Conservation (phyloP, 768 basidiomycete species). For the Tylopilus balloui region DNA sequence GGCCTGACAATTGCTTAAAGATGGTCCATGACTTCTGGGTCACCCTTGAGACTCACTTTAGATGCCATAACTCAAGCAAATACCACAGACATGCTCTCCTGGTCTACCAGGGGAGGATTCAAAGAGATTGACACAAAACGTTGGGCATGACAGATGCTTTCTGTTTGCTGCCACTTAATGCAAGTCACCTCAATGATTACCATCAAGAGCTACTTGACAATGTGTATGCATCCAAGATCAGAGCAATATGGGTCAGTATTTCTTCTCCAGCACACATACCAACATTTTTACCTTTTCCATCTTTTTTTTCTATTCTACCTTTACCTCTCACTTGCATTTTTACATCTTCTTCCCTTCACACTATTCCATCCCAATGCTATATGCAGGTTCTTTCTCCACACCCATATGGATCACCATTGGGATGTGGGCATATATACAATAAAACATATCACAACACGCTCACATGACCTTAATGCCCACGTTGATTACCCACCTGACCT, state of each 20-base stretch:
- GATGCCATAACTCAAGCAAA: not conserved
- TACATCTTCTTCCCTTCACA: no score
- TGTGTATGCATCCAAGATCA: not conserved
- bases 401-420: no score
- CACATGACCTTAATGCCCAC: no score
- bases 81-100: not conserved
- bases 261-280: no score
- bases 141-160: not conserved
- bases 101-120: not conserved
- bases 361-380: no score
- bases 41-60: not conserved
- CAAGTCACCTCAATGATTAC: not conserved
- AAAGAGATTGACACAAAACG: not conserved
- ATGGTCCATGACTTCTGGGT: not conserved
- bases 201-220: not conserved
- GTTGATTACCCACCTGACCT: no score
- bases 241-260: not conserved
- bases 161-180: rapidly evolving
- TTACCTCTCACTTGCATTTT: no score
- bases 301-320: no score
- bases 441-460: no score
- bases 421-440: no score
- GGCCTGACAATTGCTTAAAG: rapidly evolving
- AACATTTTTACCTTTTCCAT: no score
- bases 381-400: no score